Evolutionary conservation across 768 basidiomycete genomes (phyloP), one percentile per base, ranked within the genome.

Genomic region (Amanita fuliginea): DNA sequence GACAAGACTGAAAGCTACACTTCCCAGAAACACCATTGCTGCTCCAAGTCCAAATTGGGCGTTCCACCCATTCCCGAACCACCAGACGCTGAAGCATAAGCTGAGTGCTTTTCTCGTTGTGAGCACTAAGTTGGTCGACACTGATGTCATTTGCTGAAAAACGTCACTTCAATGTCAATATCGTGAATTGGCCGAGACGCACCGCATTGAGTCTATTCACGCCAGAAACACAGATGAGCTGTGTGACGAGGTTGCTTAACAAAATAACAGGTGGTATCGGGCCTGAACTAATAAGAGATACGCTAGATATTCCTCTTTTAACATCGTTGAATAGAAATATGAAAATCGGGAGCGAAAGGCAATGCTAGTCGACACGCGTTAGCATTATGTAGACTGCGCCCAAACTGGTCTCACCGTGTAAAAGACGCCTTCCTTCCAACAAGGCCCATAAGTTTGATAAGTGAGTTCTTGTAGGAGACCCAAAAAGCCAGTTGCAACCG

Each of bases 131-230:
- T 88, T 88, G 6, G 87, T 88, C 3, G 85, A 85, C 1, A 90
- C 83, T 1, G 83, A 81, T 6, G 86, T 86, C 8, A 87, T 81
- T 65, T 76, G 72, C 83, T 86, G 47, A 42, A 51, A 18, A 47
- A 26, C 33, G 11, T 32, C 32, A 32, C 11, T 13, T 13, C 4
- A 13, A 4, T 28, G 39, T 36, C 54, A 42, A 33, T 21, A 47
- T 22, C 0, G 22, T 13, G 5, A 32, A 33, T 24, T 30, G 34
- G 43, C 40, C 30, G 46, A 40, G 10, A 65, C 84, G 24, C 51
- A 90, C 87, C 49, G 87, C 81, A n/a, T 83, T 81, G 33, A 91
- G 67, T 54, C 76, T 74, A 61, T 90, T 91, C 32, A 90, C 90
- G 18, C 87, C 86, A 0, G 84, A 78, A 3, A 90, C 81, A 57